Conservation (phyloP, 306 rosid species). For the Acmispon strigosus region DNA sequence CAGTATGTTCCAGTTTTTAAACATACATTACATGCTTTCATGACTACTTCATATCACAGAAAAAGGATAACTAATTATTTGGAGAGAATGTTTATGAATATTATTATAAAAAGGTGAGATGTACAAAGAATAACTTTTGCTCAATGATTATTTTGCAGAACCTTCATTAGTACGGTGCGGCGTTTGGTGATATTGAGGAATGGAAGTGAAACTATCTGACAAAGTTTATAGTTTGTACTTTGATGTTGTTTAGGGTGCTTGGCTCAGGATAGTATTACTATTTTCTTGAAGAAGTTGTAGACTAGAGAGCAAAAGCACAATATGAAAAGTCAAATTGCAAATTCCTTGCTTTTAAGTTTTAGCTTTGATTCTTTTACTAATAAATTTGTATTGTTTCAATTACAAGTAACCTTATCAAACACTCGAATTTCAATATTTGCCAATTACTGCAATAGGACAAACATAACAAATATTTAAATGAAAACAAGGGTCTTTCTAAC, state of each 20-base stretch:
- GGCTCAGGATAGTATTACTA: background rate
- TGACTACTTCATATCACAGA: background rate
- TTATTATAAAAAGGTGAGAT: background rate
- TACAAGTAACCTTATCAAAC: background rate
- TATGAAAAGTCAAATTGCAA: background rate
- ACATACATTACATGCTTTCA: background rate
- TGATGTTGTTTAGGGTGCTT: slow-evolving; percentile 18
- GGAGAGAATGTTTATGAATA: background rate
- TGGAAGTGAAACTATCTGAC: background rate
- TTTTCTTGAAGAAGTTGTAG: background rate
- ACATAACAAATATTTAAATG: too few species aligned
- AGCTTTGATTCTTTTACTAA: background rate
- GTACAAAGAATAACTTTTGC: background rate
- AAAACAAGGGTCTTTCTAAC: too few species aligned
- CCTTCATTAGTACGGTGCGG: slow-evolving; percentile 27
- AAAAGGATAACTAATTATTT: background rate
- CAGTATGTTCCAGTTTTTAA: slow-evolving; percentile 34
- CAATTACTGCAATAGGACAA: background rate
- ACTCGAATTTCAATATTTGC: background rate
- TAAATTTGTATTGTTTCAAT: background rate
- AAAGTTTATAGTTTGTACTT: background rate
- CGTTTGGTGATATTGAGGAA: slow-evolving; percentile 32
- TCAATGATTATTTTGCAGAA: slow-evolving; percentile 32
- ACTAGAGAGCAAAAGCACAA: background rate
- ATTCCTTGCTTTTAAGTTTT: background rate